Evolutionary conservation across 2,329 filamentous ascomycete genomes (phyloP), one percentile per base, ranked within the genome.

Genomic region (Colletotrichum musae): DNA sequence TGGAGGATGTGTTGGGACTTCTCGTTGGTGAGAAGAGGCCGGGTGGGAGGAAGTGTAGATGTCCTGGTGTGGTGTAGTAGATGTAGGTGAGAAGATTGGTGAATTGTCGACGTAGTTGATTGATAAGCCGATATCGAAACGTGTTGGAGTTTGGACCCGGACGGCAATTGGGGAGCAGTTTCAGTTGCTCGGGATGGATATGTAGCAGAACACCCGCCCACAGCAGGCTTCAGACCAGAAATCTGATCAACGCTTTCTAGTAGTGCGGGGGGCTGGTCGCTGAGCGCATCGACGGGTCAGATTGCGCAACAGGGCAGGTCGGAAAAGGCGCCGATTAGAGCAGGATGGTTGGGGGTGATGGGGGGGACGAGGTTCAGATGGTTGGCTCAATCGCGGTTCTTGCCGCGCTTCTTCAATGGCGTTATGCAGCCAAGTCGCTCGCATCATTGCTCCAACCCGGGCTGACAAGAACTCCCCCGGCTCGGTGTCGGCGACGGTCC

Each of bases 271-370:
- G 51, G 36, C n/a, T 21, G 56, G 50, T 28, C 57, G 56, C 50
- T 69, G 64, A 61, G 66, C 66, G 62, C 66, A 67, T 70, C 67
- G 50, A 50, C 51, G 66, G 62, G 61, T 64, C 36, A 41, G 21
- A 69, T 66, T 43, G 67, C 67, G 67, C 67, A 70, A 70, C 56
- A 52, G 67, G 62, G 50, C 32, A 67, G 67, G 62, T 67, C 67
- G 57, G 57, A 61, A 57, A 51, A 36, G 43, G 48, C 54, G 61
- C 66, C 61, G 65, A 58, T 58, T 60, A 60, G 64, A 57, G 18
- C 18, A 24, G 21, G 21, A 24, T 24, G 9, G 6, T 21, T 21
- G 61, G 61, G 28, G 3, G 48, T 47, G 36, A 3, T 24, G 36
- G 60, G 6, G 43, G 32, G 9, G 3, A 36, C 7, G 32, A 9